Conservation (phyloP, 2,329 filamentous ascomycete species). For the Orbilia javanica region DNA sequence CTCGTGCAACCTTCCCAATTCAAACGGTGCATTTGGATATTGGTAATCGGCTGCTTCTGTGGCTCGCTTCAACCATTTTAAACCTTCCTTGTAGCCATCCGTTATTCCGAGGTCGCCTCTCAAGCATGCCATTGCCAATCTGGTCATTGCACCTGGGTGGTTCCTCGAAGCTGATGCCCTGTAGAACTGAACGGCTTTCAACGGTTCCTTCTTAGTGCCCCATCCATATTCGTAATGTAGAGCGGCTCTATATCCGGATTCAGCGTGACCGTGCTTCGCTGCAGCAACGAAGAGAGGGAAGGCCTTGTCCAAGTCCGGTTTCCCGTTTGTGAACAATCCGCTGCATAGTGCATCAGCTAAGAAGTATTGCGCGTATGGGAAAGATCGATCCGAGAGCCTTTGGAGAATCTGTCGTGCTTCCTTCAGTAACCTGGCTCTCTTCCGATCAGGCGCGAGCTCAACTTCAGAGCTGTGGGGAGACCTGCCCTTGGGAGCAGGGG, state of each 20-base stretch:
- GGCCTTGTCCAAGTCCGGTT: constrained; percentile 88
- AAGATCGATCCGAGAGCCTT: constrained; percentile 84
- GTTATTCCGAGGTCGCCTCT: constrained; percentile 86
- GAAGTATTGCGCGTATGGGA: constrained; percentile 98
- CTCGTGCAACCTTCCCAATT: constrained; percentile 88
- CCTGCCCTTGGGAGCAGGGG: constrained; percentile 62
- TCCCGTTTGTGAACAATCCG: constrained; percentile 93
- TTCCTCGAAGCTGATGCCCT: constrained; percentile 90
- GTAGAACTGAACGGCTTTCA: constrained; percentile 94
- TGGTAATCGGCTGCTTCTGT: constrained; percentile 88
- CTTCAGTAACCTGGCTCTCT: constrained; percentile 77
- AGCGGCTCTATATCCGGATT: constrained; percentile 92
- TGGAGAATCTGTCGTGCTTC: constrained; percentile 93
- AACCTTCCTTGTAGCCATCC: constrained; percentile 86
- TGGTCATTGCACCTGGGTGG: constrained; percentile 93
- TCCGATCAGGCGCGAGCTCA: constrained; percentile 69
- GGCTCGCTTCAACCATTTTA: constrained; percentile 96
- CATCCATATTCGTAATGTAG: constrained; percentile 98
- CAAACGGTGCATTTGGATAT: constrained; percentile 93
- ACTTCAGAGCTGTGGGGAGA: constrained; percentile 63
- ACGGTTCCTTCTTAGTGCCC: constrained; percentile 89
- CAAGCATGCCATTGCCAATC: constrained; percentile 89
- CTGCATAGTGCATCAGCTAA: constrained; percentile 94
- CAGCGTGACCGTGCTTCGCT: constrained; percentile 95
- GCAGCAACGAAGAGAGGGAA: constrained; percentile 93